Percentiles rank a stretch among this genome's conserved stretches.
These are phyloP conservation scores for Umbilicus rupestris DNA, from an alignment of 164 flowering plant genomes.

Conservation along the genomic window DNA sequence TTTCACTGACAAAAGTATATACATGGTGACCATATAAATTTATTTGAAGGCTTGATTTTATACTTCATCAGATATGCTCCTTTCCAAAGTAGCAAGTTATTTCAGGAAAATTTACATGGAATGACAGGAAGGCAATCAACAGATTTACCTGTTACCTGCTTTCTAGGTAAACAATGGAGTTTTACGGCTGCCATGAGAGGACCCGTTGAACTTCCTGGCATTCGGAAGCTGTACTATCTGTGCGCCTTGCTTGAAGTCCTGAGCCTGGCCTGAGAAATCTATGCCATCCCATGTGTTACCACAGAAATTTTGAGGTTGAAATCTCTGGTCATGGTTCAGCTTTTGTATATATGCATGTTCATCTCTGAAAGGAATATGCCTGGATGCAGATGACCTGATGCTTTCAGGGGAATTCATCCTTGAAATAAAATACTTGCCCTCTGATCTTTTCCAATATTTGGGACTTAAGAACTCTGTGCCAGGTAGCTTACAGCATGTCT, in stretches of 20 bases:
- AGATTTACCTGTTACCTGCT: neutral
- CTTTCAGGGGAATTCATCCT: slow-evolving; percentile 31
- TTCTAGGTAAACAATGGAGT: neutral
- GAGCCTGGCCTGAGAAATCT: neutral
- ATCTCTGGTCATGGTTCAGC: neutral
- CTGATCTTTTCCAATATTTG: slow-evolving; percentile 77
- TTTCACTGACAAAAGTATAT: too few species aligned
- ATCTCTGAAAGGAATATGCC: slow-evolving; percentile 1
- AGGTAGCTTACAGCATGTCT: slow-evolving; percentile 70
- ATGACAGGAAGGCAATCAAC: neutral
- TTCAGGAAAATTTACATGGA: neutral
- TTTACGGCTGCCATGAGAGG: neutral
- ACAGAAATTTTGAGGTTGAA: neutral
- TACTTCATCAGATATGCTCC: neutral
- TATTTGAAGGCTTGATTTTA: neutral
- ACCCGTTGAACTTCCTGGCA: neutral
- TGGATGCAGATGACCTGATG: slow-evolving; percentile 8
- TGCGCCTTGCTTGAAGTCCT: neutral
- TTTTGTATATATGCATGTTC: neutral
- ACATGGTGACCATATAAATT: too few species aligned
- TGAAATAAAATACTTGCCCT: slow-evolving; percentile 34
- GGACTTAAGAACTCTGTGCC: slow-evolving; percentile 85
- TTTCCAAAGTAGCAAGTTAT: neutral
- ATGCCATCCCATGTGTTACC: neutral
- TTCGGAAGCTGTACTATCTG: neutral